Evolutionary conservation across 768 basidiomycete species (phyloP).

Genomic region (Daedaleopsis sinensis): DNA sequence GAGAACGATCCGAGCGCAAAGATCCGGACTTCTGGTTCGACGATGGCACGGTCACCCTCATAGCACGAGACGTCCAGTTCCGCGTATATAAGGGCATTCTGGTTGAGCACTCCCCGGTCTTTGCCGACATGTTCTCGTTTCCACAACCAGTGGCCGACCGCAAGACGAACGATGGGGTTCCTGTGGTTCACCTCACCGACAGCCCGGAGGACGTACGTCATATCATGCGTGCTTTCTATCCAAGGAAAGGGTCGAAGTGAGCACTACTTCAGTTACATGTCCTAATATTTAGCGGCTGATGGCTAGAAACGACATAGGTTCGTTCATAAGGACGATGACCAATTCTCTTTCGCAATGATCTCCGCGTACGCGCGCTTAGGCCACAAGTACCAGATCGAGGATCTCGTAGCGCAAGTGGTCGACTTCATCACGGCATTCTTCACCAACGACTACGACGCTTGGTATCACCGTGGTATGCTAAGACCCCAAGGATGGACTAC

Average conservation of each 20-base stretch:
- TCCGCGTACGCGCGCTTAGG: neutral
- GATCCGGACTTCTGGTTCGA: constrained; percentile 28
- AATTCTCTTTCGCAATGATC: neutral
- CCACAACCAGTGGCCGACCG: neutral
- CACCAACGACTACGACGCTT: neutral
- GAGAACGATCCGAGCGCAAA: neutral
- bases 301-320: neutral
- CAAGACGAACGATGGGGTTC: no score
- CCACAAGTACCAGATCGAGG: constrained; percentile 1
- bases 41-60: constrained; percentile 31
- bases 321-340: no score
- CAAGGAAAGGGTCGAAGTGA: neutral
- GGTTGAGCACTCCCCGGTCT: constrained; percentile 27
- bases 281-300: neutral
- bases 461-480: neutral
- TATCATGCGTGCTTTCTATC: constrained; percentile 15
- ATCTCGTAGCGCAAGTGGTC: neutral
- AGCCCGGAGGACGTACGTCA: constrained; percentile 3
- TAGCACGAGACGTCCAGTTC: constrained; percentile 25
- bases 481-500: neutral
- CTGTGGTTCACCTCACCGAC: neutral
- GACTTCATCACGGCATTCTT: neutral
- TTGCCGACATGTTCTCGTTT: constrained; percentile 17
- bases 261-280: no score
- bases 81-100: constrained; percentile 29